Percentiles rank a stretch among this genome's conserved stretches.
Conservation (phyloP, 306 rosid genomes). For the Vigna angularis region DNA sequence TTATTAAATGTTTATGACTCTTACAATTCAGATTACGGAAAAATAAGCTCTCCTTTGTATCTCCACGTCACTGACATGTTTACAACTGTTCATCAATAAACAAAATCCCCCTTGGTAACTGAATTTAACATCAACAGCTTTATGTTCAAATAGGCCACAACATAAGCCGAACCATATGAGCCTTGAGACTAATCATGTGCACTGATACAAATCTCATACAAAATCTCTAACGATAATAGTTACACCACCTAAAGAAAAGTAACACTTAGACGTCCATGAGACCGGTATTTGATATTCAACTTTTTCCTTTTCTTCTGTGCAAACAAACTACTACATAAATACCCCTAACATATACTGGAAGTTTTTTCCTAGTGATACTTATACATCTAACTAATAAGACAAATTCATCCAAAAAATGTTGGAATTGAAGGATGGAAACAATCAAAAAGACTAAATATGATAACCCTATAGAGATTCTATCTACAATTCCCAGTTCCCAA, state of each 20-base stretch:
- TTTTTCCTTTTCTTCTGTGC: neutral
- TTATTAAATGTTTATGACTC: too few relatives aligned
- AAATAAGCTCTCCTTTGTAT: too few relatives aligned
- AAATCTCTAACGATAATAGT: neutral
- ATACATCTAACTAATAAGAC: neutral
- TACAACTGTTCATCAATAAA: neutral
- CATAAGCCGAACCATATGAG: too few relatives aligned
- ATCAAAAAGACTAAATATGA: neutral
- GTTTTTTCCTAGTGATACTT: neutral
- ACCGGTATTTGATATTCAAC: conserved; percentile 6
- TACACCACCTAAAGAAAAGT: neutral
- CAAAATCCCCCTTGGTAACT: neutral
- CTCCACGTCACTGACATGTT: neutral
- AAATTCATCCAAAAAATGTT: neutral
- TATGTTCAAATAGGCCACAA: too few relatives aligned
- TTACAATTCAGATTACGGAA: too few relatives aligned
- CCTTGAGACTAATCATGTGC: too few relatives aligned
- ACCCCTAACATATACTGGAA: neutral
- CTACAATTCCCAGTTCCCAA: neutral
- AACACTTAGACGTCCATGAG: neutral
- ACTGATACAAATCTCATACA: neutral
- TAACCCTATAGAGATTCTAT: neutral
- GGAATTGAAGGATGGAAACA: conserved; percentile 17
- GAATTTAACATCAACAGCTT: neutral
- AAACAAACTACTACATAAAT: conserved; percentile 15